phyloP scores from a whole-genome alignment of 2,329 filamentous ascomycete genomes.

The Pseudogymnoascus sp. region DNA sequence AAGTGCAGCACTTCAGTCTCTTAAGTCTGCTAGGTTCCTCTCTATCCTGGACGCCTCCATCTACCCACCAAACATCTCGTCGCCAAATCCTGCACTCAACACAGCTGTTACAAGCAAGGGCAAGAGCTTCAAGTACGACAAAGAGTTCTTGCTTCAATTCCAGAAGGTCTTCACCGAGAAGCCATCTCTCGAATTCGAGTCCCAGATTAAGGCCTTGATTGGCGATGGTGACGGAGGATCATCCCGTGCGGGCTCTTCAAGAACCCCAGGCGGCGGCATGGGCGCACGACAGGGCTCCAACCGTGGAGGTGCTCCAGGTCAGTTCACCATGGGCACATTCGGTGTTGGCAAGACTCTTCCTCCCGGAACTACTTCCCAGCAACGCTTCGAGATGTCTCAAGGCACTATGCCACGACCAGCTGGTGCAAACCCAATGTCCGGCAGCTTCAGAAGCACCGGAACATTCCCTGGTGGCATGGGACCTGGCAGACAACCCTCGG shows the following conservation, averaged over 20 bases:
- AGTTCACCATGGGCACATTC: slow-evolving; percentile 67
- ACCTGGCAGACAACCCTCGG: slow-evolving; percentile 61
- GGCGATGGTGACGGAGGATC: slow-evolving; percentile 66
- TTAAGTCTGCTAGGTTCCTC: slow-evolving; percentile 87
- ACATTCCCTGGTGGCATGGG: slow-evolving; percentile 54
- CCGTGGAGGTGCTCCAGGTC: slow-evolving; percentile 37
- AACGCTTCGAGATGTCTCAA: slow-evolving; percentile 64
- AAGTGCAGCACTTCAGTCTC: slow-evolving; percentile 84
- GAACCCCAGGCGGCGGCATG: slow-evolving; percentile 46
- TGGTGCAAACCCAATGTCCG: slow-evolving; percentile 45
- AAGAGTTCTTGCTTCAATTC: slow-evolving; percentile 92
- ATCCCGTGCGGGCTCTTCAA: slow-evolving; percentile 53
- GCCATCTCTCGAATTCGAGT: slow-evolving; percentile 87
- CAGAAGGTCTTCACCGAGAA: slow-evolving; percentile 95
- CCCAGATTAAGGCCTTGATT: slow-evolving; percentile 78
- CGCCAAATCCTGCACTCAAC: slow-evolving; percentile 89
- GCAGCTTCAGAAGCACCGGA: slow-evolving; percentile 53
- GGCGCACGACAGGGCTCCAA: slow-evolving; percentile 45
- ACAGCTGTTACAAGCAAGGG: slow-evolving; percentile 69
- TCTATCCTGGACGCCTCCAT: slow-evolving; percentile 69
- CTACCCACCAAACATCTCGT: slow-evolving; percentile 78
- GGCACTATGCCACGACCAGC: slow-evolving; percentile 43
- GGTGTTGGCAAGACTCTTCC: slow-evolving; percentile 56
- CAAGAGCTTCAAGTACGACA: slow-evolving; percentile 87
- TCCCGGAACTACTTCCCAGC: slow-evolving; percentile 67